phyloP scores from a whole-genome alignment of 106 monocot species.

The Apostasia shenzhenica region DNA sequence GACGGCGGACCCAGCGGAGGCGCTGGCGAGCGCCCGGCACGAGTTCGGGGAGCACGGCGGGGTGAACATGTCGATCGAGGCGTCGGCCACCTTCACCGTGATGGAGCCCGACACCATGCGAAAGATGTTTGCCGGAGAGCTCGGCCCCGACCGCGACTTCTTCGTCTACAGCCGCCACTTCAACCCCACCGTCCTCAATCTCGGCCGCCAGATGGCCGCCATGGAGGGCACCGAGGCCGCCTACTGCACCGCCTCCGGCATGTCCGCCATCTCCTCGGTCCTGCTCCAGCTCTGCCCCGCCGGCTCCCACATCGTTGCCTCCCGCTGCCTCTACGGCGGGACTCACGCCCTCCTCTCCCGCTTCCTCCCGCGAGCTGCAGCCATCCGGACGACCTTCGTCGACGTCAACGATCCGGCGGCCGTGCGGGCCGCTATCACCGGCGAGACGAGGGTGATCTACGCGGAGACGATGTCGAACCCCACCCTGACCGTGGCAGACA shows the following conservation, averaged over 20 bases:
- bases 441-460: constrained; percentile 76
- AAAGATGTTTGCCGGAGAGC: constrained; percentile 81
- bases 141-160: constrained; percentile 88
- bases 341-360: constrained; percentile 72
- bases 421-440: constrained; percentile 46
- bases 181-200: constrained; percentile 88
- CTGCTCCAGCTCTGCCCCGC: constrained; percentile 63
- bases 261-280: constrained; percentile 87
- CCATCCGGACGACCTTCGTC: constrained; percentile 66
- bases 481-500: constrained; percentile 70
- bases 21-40: constrained; percentile 74
- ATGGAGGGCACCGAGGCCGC: constrained; percentile 95
- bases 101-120: constrained; percentile 95
- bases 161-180: constrained; percentile 95
- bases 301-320: constrained; percentile 84
- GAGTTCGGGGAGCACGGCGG: constrained; percentile 99
- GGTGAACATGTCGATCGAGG: constrained; percentile 99
- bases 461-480: constrained; percentile 82
- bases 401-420: constrained; percentile 38
- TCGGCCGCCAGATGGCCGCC: constrained; percentile 89
- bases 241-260: constrained; percentile 93
- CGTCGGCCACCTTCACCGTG: constrained; percentile 96
- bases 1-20: constrained; percentile 49
- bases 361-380: constrained; percentile 51
- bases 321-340: constrained; percentile 89